A percentile compares a stretch with the other conserved stretches of the same genome.
phyloP scores from a whole-genome alignment of 208 protist species.

The Acanthamoeba lenticulata region DNA sequence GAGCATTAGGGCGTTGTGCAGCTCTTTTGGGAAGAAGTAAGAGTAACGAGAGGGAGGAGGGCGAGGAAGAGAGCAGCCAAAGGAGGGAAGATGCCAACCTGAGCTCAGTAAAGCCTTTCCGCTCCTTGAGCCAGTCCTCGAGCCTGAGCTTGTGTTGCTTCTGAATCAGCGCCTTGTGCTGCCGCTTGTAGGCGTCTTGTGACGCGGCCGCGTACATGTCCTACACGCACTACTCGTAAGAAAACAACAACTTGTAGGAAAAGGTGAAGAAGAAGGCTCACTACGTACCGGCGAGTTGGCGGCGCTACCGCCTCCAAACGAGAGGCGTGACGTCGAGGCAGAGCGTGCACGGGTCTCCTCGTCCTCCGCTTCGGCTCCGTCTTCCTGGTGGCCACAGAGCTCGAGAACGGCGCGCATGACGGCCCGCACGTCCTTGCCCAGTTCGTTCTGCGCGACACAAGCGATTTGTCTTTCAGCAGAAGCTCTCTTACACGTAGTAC shows the following conservation, averaged over 20 bases:
- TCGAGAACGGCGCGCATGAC: not conserved
- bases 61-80: not conserved
- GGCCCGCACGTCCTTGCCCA: conserved; percentile 20
- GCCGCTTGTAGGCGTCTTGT: conserved; percentile 51
- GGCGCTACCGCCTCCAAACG: conserved; percentile 2
- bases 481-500: not conserved
- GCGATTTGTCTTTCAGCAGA: not conserved
- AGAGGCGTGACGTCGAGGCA: not conserved
- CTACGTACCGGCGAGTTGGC: not conserved
- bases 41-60: no score
- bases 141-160: conserved; percentile 42
- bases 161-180: conserved; percentile 26
- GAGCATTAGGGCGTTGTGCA: no score
- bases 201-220: conserved; percentile 41
- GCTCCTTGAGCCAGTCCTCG: conserved; percentile 64
- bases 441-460: not conserved
- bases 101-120: not conserved
- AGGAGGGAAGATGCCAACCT: not conserved
- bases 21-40: no score
- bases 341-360: not conserved
- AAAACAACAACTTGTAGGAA: not conserved
- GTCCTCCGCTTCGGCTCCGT: not conserved
- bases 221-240: not conserved
- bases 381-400: not conserved
- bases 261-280: not conserved